Base-by-base conservation (phyloP, 768 basidiomycete species). In the Crepidotus variabilis region DNA sequence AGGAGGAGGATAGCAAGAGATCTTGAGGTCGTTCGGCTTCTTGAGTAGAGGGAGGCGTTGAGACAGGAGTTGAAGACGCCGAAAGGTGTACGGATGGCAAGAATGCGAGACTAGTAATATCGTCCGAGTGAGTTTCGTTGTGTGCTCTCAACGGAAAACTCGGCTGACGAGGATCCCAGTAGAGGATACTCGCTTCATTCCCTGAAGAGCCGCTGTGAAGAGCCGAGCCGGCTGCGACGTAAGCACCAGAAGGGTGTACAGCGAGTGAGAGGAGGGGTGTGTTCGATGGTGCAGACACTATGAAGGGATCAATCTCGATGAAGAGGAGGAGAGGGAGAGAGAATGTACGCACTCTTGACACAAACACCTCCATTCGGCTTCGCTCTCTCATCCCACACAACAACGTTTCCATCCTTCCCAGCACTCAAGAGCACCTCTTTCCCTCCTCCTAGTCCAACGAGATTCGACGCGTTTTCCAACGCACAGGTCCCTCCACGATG, bases 101-200 rank as follows among this genome's bases (percentile, higher is more conserved):
- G n/a, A n/a, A n/a, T n/a, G n/a, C n/a, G n/a, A n/a, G n/a, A n/a
- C n/a, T n/a, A n/a, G 94, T 96, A 55, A 98, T 84, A 65, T 98
- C 94, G 69, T 98, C 94, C 2, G 94, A 95, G 65, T 98, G 94
- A 0, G 92, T 93, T 2, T 89, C 91, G 2, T 82, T 74, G 69
- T 97, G 94, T n/a, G 75, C 77, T 32, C 90, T 84, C 1, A 92
- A 66, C 3, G 88, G 88, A 1, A 80, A 77, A 1, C 75, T 77
- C 9, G 92, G 84, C 53, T 85, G 83, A n/a, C 94, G 83, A 18
- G 88, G 87, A 68, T 98, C 94, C 94, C 94, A 97, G 74, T 88
- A 97, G 2, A 92, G 61, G 43, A 97, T 85, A 7, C 84, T 76
- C 0, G 94, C 89, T 59, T 96, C 94, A 47, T 94, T 87, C 11